Base-by-base conservation (phyloP, 495 filamentous ascomycete species). In the Lasiosphaeria hispida region DNA sequence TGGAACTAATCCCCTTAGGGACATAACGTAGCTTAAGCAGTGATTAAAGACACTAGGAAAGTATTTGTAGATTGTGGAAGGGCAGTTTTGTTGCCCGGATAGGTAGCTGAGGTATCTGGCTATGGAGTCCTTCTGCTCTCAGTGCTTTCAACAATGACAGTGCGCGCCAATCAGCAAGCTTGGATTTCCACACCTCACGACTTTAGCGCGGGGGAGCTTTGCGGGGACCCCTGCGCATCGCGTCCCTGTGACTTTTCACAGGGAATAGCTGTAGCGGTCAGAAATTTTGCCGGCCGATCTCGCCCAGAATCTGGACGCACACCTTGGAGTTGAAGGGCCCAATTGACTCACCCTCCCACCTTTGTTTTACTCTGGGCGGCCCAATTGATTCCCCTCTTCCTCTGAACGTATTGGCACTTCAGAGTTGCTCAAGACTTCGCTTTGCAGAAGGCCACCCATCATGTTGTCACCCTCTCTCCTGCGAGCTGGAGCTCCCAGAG, bases 391-490 rank as follows among this genome's bases (percentile, higher is more conserved):
- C 17, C 3, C 36, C 51, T 30, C 14, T 19, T 15, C 19, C 44
- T 38, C 17, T 49, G 36, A 30, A 4, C 41, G 2, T 30, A 30
- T 30, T 30, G 2, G 23, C 23, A 30, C 23, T 30, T 30, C 23
- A 30, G 23, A 5, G 23, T 30, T 30, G 2, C 5, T 5, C 23
- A 30, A 5, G 23, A 2, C 5, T 30, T 30, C 5, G 23, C 5
- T 30, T 30, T 30, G 23, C 23, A 30, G 23, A 30, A 30, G 5
- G 23, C 23, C 23, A 30, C 23, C 23, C 58, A 65, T 44, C 55
- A 78, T 78, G 75, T 58, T 75, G 45, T 64, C 72, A 30, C 65
- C 70, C 18, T 64, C 67, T 36, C 65, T 77, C 19, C 65, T 76
- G 56, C 69, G 72, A 53, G 69, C 71, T 38, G 67, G 73, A 60